phyloP scores from a whole-genome alignment of 768 basidiomycete genomes.

The Panaeolus papilionaceus region DNA sequence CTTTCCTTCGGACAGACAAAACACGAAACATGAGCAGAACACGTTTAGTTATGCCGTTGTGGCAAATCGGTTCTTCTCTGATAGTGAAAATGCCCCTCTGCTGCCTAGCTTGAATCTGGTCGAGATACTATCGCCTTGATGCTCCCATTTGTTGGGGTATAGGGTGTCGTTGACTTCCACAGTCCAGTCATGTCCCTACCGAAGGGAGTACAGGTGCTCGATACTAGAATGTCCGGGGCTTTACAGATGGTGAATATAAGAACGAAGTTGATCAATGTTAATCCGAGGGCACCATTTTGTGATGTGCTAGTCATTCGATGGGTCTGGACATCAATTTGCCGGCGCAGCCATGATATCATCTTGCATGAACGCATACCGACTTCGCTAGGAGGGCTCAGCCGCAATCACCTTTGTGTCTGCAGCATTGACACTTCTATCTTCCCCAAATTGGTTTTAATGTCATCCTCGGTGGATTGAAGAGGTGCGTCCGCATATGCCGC shows the following conservation, averaged over 20 bases:
- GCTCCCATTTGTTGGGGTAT: too few relatives aligned
- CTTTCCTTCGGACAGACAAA: background rate
- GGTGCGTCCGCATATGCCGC: background rate
- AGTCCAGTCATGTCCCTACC: too few relatives aligned
- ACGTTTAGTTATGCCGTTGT: constrained; percentile 3
- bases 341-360: constrained; percentile 12
- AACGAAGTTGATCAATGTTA: background rate
- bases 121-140: background rate
- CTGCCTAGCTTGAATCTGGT: background rate
- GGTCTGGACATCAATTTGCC: constrained; percentile 2
- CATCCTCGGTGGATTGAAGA: background rate
- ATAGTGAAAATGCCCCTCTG: background rate
- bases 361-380: background rate
- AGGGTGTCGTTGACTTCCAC: too few relatives aligned
- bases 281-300: background rate
- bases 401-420: constrained; percentile 4
- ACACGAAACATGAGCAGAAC: constrained; percentile 5
- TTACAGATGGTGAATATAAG: background rate
- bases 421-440: background rate
- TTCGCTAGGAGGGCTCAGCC: background rate
- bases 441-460: background rate
- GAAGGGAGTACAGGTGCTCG: too few relatives aligned
- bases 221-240: too few relatives aligned
- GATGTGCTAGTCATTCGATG: background rate
- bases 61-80: background rate